These are phyloP conservation scores for Rhizopogon vinicolor DNA, from an alignment of 768 basidiomycete species.

Conservation along the genomic window DNA sequence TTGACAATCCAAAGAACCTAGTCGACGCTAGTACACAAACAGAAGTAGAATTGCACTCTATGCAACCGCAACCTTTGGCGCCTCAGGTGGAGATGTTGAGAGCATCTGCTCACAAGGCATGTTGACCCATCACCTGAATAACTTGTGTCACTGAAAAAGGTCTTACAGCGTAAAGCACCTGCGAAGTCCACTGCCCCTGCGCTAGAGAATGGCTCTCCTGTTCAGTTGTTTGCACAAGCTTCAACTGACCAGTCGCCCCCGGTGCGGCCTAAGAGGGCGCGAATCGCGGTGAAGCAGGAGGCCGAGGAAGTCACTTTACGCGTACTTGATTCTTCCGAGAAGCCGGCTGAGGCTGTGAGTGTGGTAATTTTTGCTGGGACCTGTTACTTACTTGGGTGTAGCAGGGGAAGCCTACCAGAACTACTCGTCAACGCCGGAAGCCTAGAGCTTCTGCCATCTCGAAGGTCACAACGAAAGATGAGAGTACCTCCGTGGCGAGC, in stretches of 20 bases:
- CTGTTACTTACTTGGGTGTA: constrained; percentile 2
- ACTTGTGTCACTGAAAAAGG: constrained; percentile 11
- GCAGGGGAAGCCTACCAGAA: constrained; percentile 11
- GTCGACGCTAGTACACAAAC: constrained; percentile 24
- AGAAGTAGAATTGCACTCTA: constrained; percentile 14
- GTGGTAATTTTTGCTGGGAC: neutral
- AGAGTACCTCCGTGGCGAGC: neutral
- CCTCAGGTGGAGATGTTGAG: constrained; percentile 16
- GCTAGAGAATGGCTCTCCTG: constrained; percentile 9
- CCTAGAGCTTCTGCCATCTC: constrained; percentile 2
- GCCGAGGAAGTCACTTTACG: constrained; percentile 13
- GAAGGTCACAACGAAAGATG: constrained; percentile 13
- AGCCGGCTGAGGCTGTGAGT: constrained; percentile 13
- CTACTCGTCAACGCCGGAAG: constrained; percentile 21
- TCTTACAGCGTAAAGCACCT: constrained; percentile 25
- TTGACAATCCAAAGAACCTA: constrained; percentile 8
- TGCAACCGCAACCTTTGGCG: constrained; percentile 5
- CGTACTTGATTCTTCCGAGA: constrained; percentile 1
- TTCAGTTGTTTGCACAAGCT: constrained; percentile 10
- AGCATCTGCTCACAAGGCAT: constrained; percentile 18
- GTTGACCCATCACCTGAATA: neutral
- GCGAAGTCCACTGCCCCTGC: constrained; percentile 13
- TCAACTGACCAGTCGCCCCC: constrained; percentile 17
- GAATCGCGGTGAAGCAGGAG: constrained; percentile 22
- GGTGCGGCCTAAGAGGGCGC: constrained; percentile 27